Percentiles rank a stretch among this genome's conserved stretches.
Evolutionary conservation across 73 alveolate genomes (phyloP).

Genomic region (Paramecium primaurelia): DNA sequence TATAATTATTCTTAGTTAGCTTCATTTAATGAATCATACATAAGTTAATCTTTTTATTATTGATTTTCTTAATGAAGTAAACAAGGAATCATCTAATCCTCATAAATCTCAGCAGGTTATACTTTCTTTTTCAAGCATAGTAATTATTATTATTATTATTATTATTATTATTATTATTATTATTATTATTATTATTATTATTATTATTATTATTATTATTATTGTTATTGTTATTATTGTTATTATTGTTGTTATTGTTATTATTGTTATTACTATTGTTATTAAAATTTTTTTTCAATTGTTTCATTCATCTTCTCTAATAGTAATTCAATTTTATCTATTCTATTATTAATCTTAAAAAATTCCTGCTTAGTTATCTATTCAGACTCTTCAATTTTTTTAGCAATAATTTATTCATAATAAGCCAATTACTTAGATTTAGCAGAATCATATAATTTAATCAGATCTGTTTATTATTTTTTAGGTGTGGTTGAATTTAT

Average conservation of each 20-base stretch:
- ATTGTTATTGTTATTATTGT: background rate
- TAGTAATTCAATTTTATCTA: background rate
- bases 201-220: background rate
- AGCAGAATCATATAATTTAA: slow-evolving; percentile 23
- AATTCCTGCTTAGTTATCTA: background rate
- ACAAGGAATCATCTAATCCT: background rate
- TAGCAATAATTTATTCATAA: background rate
- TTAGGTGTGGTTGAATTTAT: background rate
- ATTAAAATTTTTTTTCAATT: background rate
- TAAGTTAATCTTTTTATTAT: background rate
- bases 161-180: background rate
- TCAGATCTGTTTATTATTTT: background rate
- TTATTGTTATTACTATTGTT: background rate
- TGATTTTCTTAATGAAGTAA: background rate
- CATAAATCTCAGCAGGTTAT: background rate
- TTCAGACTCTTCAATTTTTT: background rate
- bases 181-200: background rate
- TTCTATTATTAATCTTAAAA: background rate
- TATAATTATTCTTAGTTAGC: background rate
- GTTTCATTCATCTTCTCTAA: background rate
- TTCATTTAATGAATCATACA: background rate
- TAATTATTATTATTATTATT: background rate
- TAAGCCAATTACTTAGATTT: background rate
- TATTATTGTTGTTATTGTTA: background rate
- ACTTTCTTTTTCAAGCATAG: background rate